phyloP scores from a whole-genome alignment of 768 basidiomycete genomes.

The Leucogyrophana mollusca region DNA sequence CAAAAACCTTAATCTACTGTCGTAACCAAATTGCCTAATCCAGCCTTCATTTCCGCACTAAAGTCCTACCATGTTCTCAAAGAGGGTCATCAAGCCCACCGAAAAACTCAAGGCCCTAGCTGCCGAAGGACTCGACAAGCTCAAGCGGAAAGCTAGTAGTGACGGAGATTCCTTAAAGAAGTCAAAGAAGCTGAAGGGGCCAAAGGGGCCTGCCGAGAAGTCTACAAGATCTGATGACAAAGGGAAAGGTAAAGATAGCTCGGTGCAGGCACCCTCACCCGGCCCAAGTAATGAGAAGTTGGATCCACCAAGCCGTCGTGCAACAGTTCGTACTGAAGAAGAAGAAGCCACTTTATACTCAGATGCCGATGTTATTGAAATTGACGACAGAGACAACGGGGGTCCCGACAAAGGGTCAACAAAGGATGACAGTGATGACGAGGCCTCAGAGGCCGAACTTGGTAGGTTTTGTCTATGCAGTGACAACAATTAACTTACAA shows the following conservation, averaged over 20 bases:
- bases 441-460: conserved; percentile 2
- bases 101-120: too few relatives aligned
- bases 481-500: background rate
- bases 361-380: background rate
- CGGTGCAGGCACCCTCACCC: background rate
- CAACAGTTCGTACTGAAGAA: background rate
- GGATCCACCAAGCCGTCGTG: background rate
- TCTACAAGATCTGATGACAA: too few relatives aligned
- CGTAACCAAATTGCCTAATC: too few relatives aligned
- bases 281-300: background rate
- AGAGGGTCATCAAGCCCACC: too few relatives aligned
- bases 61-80: too few relatives aligned
- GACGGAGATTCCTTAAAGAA: too few relatives aligned
- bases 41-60: too few relatives aligned
- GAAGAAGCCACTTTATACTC: background rate
- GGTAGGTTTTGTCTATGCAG: conserved; percentile 1
- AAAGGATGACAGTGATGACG: background rate
- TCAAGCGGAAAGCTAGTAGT: too few relatives aligned
- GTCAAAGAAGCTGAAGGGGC: background rate
- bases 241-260: background rate
- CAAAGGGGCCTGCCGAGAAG: background rate
- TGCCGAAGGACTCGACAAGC: too few relatives aligned
- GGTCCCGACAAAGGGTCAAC: background rate
- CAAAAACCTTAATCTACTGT: too few relatives aligned
- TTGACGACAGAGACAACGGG: background rate